Percentiles rank a stretch among this genome's conserved stretches.
phyloP scores from a whole-genome alignment of 2,329 filamentous ascomycete species.

The Purpureocillium takamizusanense region DNA sequence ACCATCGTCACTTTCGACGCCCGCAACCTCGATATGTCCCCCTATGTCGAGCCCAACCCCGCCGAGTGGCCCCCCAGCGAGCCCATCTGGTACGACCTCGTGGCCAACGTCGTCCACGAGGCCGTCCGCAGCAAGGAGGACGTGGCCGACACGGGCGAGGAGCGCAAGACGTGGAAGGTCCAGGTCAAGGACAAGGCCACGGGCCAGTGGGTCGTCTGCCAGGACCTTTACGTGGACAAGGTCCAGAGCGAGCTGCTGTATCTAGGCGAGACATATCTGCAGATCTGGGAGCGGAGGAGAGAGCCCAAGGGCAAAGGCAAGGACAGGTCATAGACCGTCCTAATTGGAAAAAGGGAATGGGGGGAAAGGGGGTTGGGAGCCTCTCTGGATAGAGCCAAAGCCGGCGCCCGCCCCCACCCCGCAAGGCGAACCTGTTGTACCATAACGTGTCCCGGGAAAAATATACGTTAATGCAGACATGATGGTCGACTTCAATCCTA shows the following conservation, averaged over 20 bases:
- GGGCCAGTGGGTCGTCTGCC: slow-evolving; percentile 85
- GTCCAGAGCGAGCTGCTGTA: slow-evolving; percentile 85
- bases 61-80: slow-evolving; percentile 60
- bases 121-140: slow-evolving; percentile 70
- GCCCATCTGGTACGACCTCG: slow-evolving; percentile 89
- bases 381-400: no score
- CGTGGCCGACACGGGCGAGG: slow-evolving; percentile 83
- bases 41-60: slow-evolving; percentile 85
- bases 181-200: slow-evolving; percentile 75
- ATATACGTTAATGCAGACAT: no score
- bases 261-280: slow-evolving; percentile 87
- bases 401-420: no score
- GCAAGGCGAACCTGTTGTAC: no score
- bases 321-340: slow-evolving; percentile 8
- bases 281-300: slow-evolving; percentile 87
- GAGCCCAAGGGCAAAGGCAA: slow-evolving; percentile 26
- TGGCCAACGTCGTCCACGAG: slow-evolving; percentile 89
- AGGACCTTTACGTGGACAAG: slow-evolving; percentile 88
- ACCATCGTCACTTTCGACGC: slow-evolving; percentile 97
- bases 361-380: no score
- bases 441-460: no score
- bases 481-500: no score
- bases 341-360: not conserved
- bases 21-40: slow-evolving; percentile 71
- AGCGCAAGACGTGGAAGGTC: slow-evolving; percentile 84